A percentile compares a stretch with the other conserved stretches of the same genome.
Conservation (phyloP, 177 flowering plant genomes). For the Vitis hybrid region DNA sequence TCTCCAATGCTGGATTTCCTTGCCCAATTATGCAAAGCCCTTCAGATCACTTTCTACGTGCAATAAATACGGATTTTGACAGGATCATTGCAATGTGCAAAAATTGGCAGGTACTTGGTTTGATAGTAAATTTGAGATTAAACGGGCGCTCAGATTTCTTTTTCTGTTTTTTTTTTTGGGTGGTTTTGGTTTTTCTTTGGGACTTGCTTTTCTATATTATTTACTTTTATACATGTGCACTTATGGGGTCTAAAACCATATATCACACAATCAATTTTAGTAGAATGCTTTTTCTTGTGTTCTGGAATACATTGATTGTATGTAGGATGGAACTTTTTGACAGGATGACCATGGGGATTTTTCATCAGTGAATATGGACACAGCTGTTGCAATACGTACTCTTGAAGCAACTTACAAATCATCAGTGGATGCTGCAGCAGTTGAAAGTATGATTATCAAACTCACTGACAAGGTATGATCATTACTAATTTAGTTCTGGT, state of each 20-base stretch:
- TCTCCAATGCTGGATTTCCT: slow-evolving; percentile 99
- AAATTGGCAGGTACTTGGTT: slow-evolving; percentile 83
- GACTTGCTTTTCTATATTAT: not conserved
- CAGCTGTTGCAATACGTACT: slow-evolving; percentile 97
- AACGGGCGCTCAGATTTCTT: too few species aligned
- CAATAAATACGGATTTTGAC: slow-evolving; percentile 96
- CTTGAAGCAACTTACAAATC: slow-evolving; percentile 98
- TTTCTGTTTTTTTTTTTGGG: not conserved
- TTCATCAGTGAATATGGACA: slow-evolving; percentile 97
- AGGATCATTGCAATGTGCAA: slow-evolving; percentile 98
- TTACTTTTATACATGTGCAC: not conserved
- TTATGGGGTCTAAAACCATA: not conserved
- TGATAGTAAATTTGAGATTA: not conserved
- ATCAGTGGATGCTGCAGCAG: slow-evolving; percentile 94
- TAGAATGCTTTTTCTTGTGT: not conserved
- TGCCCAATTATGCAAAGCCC: slow-evolving; percentile 99
- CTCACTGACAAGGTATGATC: slow-evolving; percentile 76
- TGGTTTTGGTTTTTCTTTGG: not conserved
- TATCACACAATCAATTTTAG: not conserved
- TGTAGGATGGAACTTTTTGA: slow-evolving; percentile 11
- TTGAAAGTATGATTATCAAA: slow-evolving; percentile 77
- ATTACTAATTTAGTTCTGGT: not conserved
- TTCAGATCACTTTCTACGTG: slow-evolving; percentile 98
- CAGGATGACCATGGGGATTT: slow-evolving; percentile 98
- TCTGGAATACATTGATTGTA: not conserved